phyloP scores from a whole-genome alignment of 495 filamentous ascomycete genomes.

The Cercophora newfieldiana region DNA sequence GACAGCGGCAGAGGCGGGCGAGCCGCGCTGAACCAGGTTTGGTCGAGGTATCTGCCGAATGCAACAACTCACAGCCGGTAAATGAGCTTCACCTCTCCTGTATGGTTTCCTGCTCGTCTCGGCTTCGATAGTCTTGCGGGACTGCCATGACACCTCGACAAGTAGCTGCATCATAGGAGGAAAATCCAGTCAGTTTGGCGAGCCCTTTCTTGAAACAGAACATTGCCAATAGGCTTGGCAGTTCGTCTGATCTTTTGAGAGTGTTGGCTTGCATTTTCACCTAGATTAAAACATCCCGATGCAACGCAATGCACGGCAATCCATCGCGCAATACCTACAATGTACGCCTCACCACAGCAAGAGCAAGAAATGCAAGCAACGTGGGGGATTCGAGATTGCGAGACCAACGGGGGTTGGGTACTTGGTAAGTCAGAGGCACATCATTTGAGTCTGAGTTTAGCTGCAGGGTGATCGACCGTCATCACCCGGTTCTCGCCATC shows the following conservation, averaged over 20 bases:
- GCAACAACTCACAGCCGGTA: slow-evolving; percentile 15
- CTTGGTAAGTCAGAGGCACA: neutral
- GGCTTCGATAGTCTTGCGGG: neutral
- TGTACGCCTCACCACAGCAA: neutral
- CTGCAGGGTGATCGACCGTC: slow-evolving; percentile 29
- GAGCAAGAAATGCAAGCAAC: neutral
- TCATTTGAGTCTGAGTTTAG: slow-evolving; percentile 1
- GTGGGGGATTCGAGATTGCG: slow-evolving; percentile 8
- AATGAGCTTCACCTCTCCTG: slow-evolving; percentile 1
- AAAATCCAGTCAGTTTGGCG: neutral
- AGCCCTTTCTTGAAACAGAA: neutral
- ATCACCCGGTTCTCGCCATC: slow-evolving; percentile 27
- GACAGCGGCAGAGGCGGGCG: neutral
- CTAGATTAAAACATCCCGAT: slow-evolving; percentile 14
- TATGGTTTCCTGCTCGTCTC: neutral
- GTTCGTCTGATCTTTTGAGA: slow-evolving; percentile 28
- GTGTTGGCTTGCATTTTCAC: neutral
- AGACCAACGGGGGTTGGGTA: neutral
- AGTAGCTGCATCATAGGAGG: neutral
- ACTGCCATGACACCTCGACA: neutral
- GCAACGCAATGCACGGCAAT: slow-evolving; percentile 16
- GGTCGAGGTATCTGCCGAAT: slow-evolving; percentile 16
- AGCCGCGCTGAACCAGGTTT: slow-evolving; percentile 8
- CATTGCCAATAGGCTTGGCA: slow-evolving; percentile 8
- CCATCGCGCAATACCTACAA: slow-evolving; percentile 18